These are phyloP conservation scores for Dalbergia oliveri DNA, from an alignment of 306 rosid species.

Conservation along the genomic window DNA sequence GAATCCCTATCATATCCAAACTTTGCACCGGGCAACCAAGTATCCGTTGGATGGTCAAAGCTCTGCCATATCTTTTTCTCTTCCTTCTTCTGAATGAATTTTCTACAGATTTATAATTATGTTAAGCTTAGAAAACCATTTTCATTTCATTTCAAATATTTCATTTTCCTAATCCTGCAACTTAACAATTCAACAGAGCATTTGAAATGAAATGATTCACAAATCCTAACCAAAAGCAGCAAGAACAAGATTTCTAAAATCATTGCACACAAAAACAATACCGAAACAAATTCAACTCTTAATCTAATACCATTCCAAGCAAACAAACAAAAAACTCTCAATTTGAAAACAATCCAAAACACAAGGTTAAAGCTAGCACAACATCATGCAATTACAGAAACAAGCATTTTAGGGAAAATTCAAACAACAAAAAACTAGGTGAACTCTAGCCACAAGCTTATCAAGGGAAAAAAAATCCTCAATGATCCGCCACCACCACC, in stretches of 20 bases:
- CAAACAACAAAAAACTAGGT: conserved; percentile 14
- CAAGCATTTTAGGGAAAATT: conserved; percentile 18
- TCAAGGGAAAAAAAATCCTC: too few relatives aligned
- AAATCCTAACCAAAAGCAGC: background rate
- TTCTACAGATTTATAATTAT: background rate
- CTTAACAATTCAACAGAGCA: conserved; percentile 13
- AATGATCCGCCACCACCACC: too few relatives aligned
- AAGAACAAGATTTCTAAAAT: conserved; percentile 23
- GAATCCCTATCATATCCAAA: conserved; percentile 40
- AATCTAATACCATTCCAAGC: conserved; percentile 18
- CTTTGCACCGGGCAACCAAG: conserved; percentile 53
- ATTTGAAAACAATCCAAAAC: too few relatives aligned
- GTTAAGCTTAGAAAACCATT: too few relatives aligned
- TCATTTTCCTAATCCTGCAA: too few relatives aligned
- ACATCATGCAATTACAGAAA: too few relatives aligned
- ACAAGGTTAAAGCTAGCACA: too few relatives aligned
- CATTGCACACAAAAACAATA: background rate
- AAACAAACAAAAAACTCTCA: too few relatives aligned
- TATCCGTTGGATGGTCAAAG: conserved; percentile 57
- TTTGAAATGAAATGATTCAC: conserved; percentile 4
- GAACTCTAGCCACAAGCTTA: conserved; percentile 7
- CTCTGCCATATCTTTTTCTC: conserved; percentile 49
- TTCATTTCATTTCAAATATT: too few relatives aligned
- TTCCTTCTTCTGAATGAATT: background rate
- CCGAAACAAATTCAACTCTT: conserved; percentile 1